phyloP scores from a whole-genome alignment of 345 rosid genomes.

The Eutrema yunnanense region DNA sequence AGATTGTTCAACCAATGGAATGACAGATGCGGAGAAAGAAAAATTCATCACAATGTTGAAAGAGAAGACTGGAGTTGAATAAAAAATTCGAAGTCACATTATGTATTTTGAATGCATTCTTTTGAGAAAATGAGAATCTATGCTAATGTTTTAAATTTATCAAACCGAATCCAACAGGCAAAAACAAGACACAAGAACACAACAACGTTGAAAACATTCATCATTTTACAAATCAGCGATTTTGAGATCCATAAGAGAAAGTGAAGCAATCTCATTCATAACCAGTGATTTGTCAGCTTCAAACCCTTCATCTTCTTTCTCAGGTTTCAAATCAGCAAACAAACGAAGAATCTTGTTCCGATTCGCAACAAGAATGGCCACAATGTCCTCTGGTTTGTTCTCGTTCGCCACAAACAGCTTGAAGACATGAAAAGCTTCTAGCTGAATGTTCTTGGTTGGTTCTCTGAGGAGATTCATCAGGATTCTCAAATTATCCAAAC shows the following conservation, averaged over 20 bases:
- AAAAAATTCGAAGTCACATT: not conserved
- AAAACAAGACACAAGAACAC: not conserved
- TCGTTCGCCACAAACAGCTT: slow-evolving; percentile 76
- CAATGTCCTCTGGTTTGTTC: slow-evolving; percentile 56
- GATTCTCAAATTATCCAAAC: slow-evolving; percentile 78
- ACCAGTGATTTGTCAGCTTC: slow-evolving; percentile 25
- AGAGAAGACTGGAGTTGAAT: slow-evolving; percentile 49
- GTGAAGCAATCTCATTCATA: slow-evolving; percentile 22
- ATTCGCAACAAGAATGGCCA: slow-evolving; percentile 53
- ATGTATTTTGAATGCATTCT: not conserved
- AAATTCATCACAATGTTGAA: slow-evolving; percentile 76
- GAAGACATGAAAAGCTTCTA: slow-evolving; percentile 94
- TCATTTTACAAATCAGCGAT: not conserved
- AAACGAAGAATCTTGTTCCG: slow-evolving; percentile 67
- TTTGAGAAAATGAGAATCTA: slow-evolving; percentile 2
- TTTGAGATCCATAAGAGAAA: slow-evolving; percentile 5
- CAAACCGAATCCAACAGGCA: slow-evolving; percentile 15
- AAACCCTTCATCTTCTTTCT: slow-evolving; percentile 30
- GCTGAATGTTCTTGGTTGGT: slow-evolving; percentile 85
- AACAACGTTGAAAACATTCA: not conserved
- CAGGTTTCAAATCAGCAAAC: slow-evolving; percentile 46
- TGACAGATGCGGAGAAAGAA: slow-evolving; percentile 70
- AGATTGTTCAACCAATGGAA: slow-evolving; percentile 81
- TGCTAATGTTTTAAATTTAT: slow-evolving; percentile 17
- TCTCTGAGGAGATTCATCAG: slow-evolving; percentile 94